phyloP scores from a whole-genome alignment of 768 basidiomycete genomes.

The Podaxis sp. region DNA sequence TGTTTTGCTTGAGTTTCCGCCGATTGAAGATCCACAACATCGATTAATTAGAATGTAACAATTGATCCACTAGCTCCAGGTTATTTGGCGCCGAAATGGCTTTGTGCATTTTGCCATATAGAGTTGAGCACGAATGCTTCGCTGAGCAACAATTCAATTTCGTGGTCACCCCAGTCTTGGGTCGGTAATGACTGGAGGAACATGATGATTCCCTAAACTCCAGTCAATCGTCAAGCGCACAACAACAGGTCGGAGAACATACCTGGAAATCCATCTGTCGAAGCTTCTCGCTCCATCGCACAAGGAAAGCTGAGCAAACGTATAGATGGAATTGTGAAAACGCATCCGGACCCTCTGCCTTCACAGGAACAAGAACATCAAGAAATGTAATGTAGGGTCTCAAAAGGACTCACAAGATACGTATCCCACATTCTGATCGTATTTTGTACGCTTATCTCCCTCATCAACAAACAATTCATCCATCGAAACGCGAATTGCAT shows the following conservation, averaged over 20 bases:
- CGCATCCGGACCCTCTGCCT: constrained; percentile 97
- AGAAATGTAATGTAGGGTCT: constrained; percentile 26
- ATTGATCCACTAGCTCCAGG: background rate
- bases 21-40: background rate
- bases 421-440: constrained; percentile 99
- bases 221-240: background rate
- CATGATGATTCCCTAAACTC: constrained; percentile 93
- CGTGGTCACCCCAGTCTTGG: constrained; percentile 93
- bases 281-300: constrained; percentile 91
- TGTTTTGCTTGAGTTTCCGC: background rate
- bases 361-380: background rate
- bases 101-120: constrained; percentile 91
- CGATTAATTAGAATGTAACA: background rate
- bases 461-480: constrained; percentile 99
- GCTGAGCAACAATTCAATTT: constrained; percentile 91
- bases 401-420: constrained; percentile 76
- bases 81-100: constrained; percentile 71
- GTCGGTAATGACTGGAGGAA: constrained; percentile 93
- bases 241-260: constrained; percentile 19
- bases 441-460: constrained; percentile 95
- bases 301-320: constrained; percentile 96
- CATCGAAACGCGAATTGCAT: constrained; percentile 99
- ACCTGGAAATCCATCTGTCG: constrained; percentile 99
- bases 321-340: constrained; percentile 99
- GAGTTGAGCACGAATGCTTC: constrained; percentile 94